Conservation (phyloP, 2,329 filamentous ascomycete species). For the Malbranchea cinnamomea region DNA sequence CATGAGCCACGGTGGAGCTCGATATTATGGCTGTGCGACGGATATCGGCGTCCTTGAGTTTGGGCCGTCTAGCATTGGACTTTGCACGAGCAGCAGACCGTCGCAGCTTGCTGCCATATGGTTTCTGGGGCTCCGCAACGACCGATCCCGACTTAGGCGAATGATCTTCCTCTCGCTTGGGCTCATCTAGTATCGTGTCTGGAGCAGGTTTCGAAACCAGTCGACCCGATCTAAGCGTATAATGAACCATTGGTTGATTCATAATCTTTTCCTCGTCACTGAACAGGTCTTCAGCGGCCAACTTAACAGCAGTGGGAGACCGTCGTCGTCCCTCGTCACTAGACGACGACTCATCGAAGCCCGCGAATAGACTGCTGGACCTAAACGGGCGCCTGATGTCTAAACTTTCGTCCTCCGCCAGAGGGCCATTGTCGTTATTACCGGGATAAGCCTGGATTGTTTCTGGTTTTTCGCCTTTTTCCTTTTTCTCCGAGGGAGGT, state of each 20-base stretch:
- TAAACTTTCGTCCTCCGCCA: conserved; percentile 38
- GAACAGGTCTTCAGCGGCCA: conserved; percentile 22
- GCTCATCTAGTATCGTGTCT: conserved; percentile 26
- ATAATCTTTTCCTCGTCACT: conserved; percentile 32
- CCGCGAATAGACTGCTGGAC: conserved; percentile 73
- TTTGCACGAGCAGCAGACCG: conserved; percentile 9
- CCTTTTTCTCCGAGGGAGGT: conserved; percentile 27
- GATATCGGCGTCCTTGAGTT: conserved; percentile 46
- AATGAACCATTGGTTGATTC: conserved; percentile 29
- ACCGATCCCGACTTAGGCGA: conserved; percentile 4
- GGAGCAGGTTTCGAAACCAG: conserved; percentile 24
- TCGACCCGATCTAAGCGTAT: conserved; percentile 28
- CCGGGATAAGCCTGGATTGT: conserved; percentile 56
- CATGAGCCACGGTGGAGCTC: conserved; percentile 56
- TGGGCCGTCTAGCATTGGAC: conserved; percentile 11
- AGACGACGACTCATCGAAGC: conserved; percentile 57
- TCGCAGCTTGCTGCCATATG: conserved; percentile 9
- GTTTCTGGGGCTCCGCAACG: conserved; percentile 15
- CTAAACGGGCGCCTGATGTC: conserved; percentile 56
- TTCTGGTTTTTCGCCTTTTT: conserved; percentile 17
- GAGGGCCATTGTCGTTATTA: conserved; percentile 65
- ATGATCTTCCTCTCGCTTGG: conserved; percentile 9
- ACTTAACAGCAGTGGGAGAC: too few relatives aligned
- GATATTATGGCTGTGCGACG: conserved; percentile 68
- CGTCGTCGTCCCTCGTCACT: conserved; percentile 20